phyloP scores from a whole-genome alignment of 2,329 filamentous ascomycete species.

The Ophiostoma australiae region DNA sequence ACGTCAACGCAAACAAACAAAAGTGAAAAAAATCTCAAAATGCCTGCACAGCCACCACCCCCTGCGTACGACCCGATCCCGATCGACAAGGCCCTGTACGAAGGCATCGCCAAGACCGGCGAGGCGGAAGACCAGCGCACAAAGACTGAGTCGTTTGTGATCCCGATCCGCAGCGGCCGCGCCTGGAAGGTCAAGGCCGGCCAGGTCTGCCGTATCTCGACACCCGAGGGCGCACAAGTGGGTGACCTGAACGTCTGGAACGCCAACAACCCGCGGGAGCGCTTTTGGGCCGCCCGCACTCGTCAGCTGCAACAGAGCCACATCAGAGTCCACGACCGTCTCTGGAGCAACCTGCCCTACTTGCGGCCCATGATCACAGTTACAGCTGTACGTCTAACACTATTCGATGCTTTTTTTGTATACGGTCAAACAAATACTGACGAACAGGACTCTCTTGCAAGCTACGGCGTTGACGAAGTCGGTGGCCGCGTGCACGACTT shows the following conservation, averaged over 20 bases:
- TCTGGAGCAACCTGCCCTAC: slow-evolving; percentile 76
- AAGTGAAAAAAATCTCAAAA: not conserved
- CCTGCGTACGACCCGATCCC: slow-evolving; percentile 17
- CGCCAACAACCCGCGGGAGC: slow-evolving; percentile 67
- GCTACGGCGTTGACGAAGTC: slow-evolving; percentile 44
- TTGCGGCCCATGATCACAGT: slow-evolving; percentile 65
- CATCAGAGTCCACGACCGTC: slow-evolving; percentile 63
- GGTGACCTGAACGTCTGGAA: slow-evolving; percentile 83
- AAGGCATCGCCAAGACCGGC: slow-evolving; percentile 14
- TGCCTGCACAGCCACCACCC: slow-evolving; percentile 12
- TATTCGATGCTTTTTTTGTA: not conserved
- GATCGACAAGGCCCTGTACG: slow-evolving; percentile 12
- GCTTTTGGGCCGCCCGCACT: slow-evolving; percentile 77
- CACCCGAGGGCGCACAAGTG: slow-evolving; percentile 73
- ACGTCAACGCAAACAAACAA: not conserved
- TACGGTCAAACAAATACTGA: not conserved
- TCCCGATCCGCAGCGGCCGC: slow-evolving; percentile 68
- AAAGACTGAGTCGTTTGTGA: slow-evolving; percentile 42
- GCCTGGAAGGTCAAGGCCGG: slow-evolving; percentile 69
- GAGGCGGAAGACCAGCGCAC: not conserved
- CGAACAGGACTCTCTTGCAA: slow-evolving; percentile 9
- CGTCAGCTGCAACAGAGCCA: slow-evolving; percentile 74
- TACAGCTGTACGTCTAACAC: not conserved
- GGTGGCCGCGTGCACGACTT: slow-evolving; percentile 71
- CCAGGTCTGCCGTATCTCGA: slow-evolving; percentile 66